Base-by-base conservation (phyloP, 352 stramenopile genomes). In the Elongisporangium senticosum region DNA sequence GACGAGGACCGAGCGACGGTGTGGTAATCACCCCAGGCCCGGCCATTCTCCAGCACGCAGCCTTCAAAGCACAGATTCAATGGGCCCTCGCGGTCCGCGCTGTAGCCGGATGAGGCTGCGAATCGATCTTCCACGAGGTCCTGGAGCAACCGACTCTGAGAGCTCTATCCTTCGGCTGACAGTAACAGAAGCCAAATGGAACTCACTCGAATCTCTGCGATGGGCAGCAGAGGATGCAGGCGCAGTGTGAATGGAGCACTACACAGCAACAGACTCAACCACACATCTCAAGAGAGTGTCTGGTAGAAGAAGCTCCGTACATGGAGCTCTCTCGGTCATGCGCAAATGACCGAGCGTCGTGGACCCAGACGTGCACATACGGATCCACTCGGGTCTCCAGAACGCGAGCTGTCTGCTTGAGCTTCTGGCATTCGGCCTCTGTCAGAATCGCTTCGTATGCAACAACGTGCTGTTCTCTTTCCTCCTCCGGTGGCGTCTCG, bases 281-380 rank as follows among this genome's bases (percentile, higher is more conserved):
- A 22, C 6, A n/a, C n/a, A n/a, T n/a, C n/a, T n/a, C n/a, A n/a
- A n/a, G n/a, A n/a, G n/a, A n/a, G n/a, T n/a, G n/a, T n/a, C n/a
- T n/a, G n/a, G n/a, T n/a, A n/a, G n/a, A n/a, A 20, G 11, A 7
- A 49, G 5, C 15, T 17, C 61, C 69, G 7, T 67, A 77, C 57
- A 89, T 50, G 8, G 58, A n/a, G 40, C 77, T 83, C 0, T 81
- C 71, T 21, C 66, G 50, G 19, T 70, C 75, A 21, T 86, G 75
- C 6, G 63, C 69, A 39, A 86, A 86, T 1, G 67, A 56, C 6
- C 77, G 66, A 8, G 80, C 77, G 49, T 90, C 80, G 7, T 65
- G 74, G 1, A 90, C 72, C 80, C 77, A 90, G 4, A 90, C 51
- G 49, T 83, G 74, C 33, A 86, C 62, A n/a, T 75, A 52, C 6